A percentile compares a stretch with the other conserved stretches of the same genome.
Conservation (phyloP, 75 land plant species). For the Larix kaempferi region DNA sequence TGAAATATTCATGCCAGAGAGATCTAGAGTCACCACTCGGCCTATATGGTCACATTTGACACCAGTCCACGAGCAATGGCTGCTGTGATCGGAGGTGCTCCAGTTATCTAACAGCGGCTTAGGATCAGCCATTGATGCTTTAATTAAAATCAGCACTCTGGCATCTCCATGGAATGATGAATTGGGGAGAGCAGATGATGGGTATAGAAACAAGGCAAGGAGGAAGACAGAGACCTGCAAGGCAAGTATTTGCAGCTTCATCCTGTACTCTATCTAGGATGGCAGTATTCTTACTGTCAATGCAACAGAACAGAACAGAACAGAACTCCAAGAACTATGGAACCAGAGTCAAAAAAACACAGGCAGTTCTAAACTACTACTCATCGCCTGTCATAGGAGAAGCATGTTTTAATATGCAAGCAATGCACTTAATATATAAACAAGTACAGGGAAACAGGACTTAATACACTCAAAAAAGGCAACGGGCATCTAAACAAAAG, state of each 20-base stretch:
- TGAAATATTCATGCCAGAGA: conserved; percentile 49
- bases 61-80: conserved; percentile 58
- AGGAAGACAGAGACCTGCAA: not conserved
- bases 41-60: conserved; percentile 32
- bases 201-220: not conserved
- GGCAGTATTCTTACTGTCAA: not conserved
- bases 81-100: conserved; percentile 24
- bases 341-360: not conserved
- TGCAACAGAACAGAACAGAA: not conserved
- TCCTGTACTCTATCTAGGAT: not conserved
- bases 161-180: conserved; percentile 21
- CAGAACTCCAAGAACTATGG: not conserved
- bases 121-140: conserved; percentile 18
- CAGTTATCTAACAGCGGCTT: conserved; percentile 23
- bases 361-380: not conserved
- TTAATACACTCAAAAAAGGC: not conserved
- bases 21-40: conserved; percentile 42
- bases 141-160: conserved; percentile 28
- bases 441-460: no score
- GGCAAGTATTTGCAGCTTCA: not conserved
- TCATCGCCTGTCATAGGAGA: not conserved
- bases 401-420: conserved; percentile 3
- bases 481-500: conserved; percentile 3
- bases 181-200: not conserved
- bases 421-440: not conserved